Conservation (phyloP, 345 rosid species). For the Punica granatum region DNA sequence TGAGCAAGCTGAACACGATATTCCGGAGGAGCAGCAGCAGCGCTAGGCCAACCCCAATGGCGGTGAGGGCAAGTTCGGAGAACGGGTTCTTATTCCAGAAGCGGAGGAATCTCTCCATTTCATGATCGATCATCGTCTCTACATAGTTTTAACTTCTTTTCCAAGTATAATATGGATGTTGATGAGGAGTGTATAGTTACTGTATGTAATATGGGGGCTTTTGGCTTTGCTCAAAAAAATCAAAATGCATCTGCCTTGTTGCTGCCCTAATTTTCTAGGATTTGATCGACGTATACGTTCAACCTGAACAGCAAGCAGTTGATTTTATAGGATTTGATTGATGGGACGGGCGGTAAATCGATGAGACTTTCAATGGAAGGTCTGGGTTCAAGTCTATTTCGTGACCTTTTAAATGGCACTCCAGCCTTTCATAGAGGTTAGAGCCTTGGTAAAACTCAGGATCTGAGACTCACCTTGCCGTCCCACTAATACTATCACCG, state of each 20-base stretch:
- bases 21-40: slow-evolving; percentile 44
- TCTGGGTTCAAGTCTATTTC: no score
- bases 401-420: no score
- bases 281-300: background rate
- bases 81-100: slow-evolving; percentile 58
- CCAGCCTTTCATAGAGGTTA: no score
- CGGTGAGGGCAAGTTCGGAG: slow-evolving; percentile 52
- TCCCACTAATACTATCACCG: no score
- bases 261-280: no score
- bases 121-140: slow-evolving; percentile 37
- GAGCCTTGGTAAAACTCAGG: no score
- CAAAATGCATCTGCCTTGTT: background rate
- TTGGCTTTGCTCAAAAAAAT: background rate
- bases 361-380: no score
- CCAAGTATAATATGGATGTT: background rate
- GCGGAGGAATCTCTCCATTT: slow-evolving; percentile 71
- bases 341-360: no score
- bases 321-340: no score
- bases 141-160: background rate
- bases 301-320: no score
- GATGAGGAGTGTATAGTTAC: slow-evolving; percentile 22
- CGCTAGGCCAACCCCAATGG: slow-evolving; percentile 23
- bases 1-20: slow-evolving; percentile 66
- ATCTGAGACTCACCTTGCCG: no score
- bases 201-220: background rate